Evolutionary conservation across 106 monocot species (phyloP).

Genomic region (Gastrodia elata): DNA sequence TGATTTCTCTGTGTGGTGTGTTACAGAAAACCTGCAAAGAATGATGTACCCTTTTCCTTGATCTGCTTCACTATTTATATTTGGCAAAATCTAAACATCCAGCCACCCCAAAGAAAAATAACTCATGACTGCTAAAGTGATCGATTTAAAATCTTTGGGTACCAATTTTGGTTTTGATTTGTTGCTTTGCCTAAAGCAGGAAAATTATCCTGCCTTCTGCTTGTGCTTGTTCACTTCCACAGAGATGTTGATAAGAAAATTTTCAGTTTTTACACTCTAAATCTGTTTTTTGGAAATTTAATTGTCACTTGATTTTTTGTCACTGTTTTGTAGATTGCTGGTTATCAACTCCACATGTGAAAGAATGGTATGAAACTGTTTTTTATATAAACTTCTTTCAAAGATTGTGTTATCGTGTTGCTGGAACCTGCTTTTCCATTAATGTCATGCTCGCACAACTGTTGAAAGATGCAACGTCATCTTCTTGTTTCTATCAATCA

Average conservation of each 20-base stretch:
- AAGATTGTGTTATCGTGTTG: background rate
- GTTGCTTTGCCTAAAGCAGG: background rate
- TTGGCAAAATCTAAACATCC: background rate
- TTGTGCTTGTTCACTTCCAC: background rate
- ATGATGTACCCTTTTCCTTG: background rate
- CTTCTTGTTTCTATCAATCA: background rate
- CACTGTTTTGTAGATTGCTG: constrained; percentile 50
- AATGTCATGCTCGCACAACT: background rate
- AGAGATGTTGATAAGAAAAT: background rate
- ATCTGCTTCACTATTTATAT: background rate
- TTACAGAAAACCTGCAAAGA: background rate
- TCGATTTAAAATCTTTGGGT: too few species aligned
- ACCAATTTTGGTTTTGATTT: constrained; percentile 2
- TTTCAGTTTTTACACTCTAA: background rate
- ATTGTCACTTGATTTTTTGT: constrained; percentile 1
- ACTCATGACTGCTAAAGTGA: too few species aligned
- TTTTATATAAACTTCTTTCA: background rate
- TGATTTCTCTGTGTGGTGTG: background rate
- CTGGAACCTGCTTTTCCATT: background rate
- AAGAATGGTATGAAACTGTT: constrained; percentile 48
- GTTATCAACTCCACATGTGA: constrained; percentile 53
- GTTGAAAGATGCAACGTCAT: background rate
- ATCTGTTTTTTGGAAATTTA: background rate
- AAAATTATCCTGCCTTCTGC: background rate
- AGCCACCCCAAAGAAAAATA: background rate